These are phyloP conservation scores for Xylaria palmicola DNA, from an alignment of 495 filamentous ascomycete species.

Conservation along the genomic window DNA sequence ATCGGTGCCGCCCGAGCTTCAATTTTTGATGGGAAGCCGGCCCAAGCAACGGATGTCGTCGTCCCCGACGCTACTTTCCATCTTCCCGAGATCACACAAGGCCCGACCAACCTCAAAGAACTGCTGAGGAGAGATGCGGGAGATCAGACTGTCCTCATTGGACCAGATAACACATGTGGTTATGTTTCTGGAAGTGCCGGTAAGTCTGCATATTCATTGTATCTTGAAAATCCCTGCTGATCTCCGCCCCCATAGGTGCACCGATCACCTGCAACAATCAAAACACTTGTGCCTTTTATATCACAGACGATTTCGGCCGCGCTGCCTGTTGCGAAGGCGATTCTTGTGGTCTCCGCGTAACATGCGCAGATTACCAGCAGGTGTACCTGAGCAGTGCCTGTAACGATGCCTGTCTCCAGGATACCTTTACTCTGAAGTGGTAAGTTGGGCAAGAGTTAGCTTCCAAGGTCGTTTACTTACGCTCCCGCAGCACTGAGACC, in stretches of 20 bases:
- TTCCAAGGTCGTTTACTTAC: background rate
- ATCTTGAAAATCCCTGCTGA: background rate
- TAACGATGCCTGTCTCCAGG: constrained; percentile 33
- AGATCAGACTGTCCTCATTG: constrained; percentile 37
- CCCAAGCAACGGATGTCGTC: constrained; percentile 30
- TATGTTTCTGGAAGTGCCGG: constrained; percentile 40
- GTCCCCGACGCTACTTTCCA: constrained; percentile 27
- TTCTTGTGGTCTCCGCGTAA: constrained; percentile 29
- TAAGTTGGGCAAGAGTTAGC: constrained; percentile 17
- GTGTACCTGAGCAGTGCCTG: constrained; percentile 29
- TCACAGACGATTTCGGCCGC: constrained; percentile 25
- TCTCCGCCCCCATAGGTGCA: constrained; percentile 25
- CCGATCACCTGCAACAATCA: constrained; percentile 33
- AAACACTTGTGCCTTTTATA: constrained; percentile 35
- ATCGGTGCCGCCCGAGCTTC: constrained; percentile 34
- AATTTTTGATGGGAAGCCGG: constrained; percentile 29
- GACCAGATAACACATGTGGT: constrained; percentile 51
- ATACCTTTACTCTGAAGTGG: constrained; percentile 42
- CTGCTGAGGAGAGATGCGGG: constrained; percentile 31
- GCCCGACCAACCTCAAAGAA: constrained; percentile 31
- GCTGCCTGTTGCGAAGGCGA: constrained; percentile 38
- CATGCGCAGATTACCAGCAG: constrained; percentile 31
- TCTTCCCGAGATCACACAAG: constrained; percentile 30
- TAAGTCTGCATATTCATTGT: background rate
- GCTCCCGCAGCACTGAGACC: constrained; percentile 25